A percentile compares a stretch with the other conserved stretches of the same genome.
phyloP scores from a whole-genome alignment of 2,329 filamentous ascomycete genomes.

The Nothomitra cinnamomea region DNA sequence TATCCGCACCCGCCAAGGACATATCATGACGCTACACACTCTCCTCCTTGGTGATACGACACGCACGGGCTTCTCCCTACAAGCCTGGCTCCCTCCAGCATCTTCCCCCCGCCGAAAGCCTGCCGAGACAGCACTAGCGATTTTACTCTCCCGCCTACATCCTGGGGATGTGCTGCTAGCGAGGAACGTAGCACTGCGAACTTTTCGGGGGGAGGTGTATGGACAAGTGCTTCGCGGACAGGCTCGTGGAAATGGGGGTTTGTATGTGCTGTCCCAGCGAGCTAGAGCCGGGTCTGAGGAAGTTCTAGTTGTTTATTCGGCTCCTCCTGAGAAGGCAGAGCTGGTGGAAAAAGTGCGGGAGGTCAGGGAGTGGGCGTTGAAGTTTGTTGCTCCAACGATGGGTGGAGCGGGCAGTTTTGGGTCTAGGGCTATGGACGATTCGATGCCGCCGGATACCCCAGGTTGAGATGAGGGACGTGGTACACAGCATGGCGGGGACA shows the following conservation, averaged over 20 bases:
- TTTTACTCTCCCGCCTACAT: slow-evolving; percentile 32
- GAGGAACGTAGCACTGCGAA: slow-evolving; percentile 60
- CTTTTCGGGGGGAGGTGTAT: slow-evolving; percentile 62
- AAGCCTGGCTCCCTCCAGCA: slow-evolving; percentile 55
- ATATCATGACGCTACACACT: slow-evolving; percentile 38
- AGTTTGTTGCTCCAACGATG: slow-evolving; percentile 38
- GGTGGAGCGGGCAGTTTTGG: slow-evolving; percentile 7
- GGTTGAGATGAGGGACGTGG: background rate
- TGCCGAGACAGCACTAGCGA: slow-evolving; percentile 19
- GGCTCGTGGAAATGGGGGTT: slow-evolving; percentile 35
- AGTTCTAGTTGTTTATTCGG: slow-evolving; percentile 15
- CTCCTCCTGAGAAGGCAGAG: slow-evolving; percentile 14
- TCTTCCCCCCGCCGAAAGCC: slow-evolving; percentile 13
- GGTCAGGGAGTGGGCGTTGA: slow-evolving; percentile 59
- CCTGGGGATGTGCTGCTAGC: slow-evolving; percentile 64
- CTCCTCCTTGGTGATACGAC: slow-evolving; percentile 76
- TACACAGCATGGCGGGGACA: background rate
- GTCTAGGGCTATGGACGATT: slow-evolving; percentile 9
- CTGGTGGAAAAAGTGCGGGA: slow-evolving; percentile 45
- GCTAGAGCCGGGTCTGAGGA: slow-evolving; percentile 27
- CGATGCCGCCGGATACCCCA: slow-evolving; percentile 19
- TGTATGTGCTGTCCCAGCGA: slow-evolving; percentile 50
- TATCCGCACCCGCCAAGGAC: slow-evolving; percentile 49
- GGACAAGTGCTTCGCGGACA: slow-evolving; percentile 54
- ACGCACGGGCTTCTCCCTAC: slow-evolving; percentile 59